Conservation (phyloP, 192 early-diverging fungal genomes). For the Podila verticillata region DNA sequence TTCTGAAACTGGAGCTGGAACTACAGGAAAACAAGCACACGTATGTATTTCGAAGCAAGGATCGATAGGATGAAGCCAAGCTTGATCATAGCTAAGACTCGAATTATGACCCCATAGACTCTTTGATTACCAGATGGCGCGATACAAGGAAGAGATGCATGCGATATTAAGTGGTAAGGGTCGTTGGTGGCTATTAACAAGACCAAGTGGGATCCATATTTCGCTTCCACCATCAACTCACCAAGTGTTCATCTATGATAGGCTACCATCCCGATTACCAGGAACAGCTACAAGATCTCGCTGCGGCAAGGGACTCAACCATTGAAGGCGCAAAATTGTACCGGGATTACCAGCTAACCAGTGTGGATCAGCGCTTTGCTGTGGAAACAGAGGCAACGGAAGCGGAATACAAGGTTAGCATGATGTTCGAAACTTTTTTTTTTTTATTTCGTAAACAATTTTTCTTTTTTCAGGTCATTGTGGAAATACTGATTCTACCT, state of each 20-base stretch:
- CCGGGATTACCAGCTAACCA: neutral
- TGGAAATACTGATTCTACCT: neutral
- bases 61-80: no score
- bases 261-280: neutral
- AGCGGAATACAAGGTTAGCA: neutral
- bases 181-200: no score
- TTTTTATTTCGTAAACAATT: no score
- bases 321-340: neutral
- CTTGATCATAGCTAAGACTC: no score
- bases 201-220: no score
- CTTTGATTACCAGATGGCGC: neutral
- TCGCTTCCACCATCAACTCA: no score
- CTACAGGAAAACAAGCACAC: neutral
- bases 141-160: neutral
- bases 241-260: neutral
- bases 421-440: neutral
- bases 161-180: neutral
- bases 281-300: neutral
- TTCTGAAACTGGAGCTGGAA: neutral
- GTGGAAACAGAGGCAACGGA: neutral
- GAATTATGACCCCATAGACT: neutral
- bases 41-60: neutral
- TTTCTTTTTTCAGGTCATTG: neutral
- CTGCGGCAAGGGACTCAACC: neutral
- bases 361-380: neutral